Conservation (phyloP, 495 filamentous ascomycete species). For the Neurospora sp. region DNA sequence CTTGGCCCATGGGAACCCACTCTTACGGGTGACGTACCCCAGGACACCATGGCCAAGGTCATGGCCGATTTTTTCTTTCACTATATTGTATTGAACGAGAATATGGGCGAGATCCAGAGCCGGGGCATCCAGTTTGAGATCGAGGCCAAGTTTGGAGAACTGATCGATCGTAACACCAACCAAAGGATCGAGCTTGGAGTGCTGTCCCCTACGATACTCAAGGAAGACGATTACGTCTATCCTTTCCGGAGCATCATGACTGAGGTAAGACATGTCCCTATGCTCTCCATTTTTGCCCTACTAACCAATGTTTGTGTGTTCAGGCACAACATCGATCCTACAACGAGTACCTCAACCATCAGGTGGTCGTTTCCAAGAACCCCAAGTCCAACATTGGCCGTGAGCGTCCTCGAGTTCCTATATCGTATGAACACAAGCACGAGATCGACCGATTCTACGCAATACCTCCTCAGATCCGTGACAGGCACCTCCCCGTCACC, state of each 20-base stretch:
- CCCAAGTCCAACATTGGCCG: slow-evolving; percentile 1
- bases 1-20: slow-evolving; percentile 65
- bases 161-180: slow-evolving; percentile 61
- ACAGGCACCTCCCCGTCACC: slow-evolving; percentile 28
- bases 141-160: slow-evolving; percentile 78
- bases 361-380: slow-evolving; percentile 39
- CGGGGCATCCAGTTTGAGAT: slow-evolving; percentile 73
- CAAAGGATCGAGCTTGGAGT: slow-evolving; percentile 58
- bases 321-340: slow-evolving; percentile 67
- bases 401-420: slow-evolving; percentile 43
- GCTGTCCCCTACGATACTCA: slow-evolving; percentile 55
- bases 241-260: slow-evolving; percentile 78
- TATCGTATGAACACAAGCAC: slow-evolving; percentile 70
- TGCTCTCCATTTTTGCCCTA: background rate
- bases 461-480: slow-evolving; percentile 45
- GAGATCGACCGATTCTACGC: slow-evolving; percentile 78
- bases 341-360: slow-evolving; percentile 71
- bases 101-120: slow-evolving; percentile 41
- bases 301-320: slow-evolving; percentile 2
- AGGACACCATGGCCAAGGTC: slow-evolving; percentile 54
- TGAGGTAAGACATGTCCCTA: slow-evolving; percentile 45
- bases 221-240: slow-evolving; percentile 35
- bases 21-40: slow-evolving; percentile 54
- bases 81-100: slow-evolving; percentile 51
- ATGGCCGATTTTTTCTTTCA: slow-evolving; percentile 68